Evolutionary conservation across 1,284 basidiomycete species (phyloP), one percentile per base, ranked within the genome.

Genomic region (Sphaerobolus stellatus): DNA sequence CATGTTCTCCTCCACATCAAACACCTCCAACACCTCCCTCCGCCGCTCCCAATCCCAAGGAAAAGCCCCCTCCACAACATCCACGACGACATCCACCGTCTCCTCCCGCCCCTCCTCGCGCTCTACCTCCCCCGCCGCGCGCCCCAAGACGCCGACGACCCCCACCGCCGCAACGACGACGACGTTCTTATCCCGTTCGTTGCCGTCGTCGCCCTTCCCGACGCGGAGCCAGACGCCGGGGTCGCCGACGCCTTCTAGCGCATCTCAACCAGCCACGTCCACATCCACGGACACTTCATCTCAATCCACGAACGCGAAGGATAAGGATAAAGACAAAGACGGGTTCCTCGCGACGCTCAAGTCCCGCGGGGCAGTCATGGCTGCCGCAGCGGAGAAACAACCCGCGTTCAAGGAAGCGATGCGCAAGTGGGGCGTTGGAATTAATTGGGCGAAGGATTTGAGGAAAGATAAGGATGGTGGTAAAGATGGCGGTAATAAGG

Each of bases 371-470:
- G 80, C 86, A 0, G 80, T 80, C 14, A 68, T 68, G 8, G n/a
- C n/a, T n/a, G n/a, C n/a, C n/a, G n/a, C n/a, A n/a, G 60, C 66
- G 11, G 92, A 94, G 68, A 94, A 92, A 66, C 85, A 92, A 66
- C 89, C 89, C 2, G 84, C 84, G 2, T 92, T 92, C 3, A 88
- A 87, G 67, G 92, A 94, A 66, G 80, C 86, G 13, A 85, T 94
- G 76, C 84, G 86, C 52, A 94, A 94, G 67, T 94, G 92, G 91
- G 86, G 51, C n/a, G 51, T 53, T 5, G 46, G 92, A 20, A 85
- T 84, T 18, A 90, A 84, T 59, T 94, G 88, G 88, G 52, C 45
- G 13, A 80, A 76, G 41, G 75, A 75, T 18, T 67, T 84, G 64
- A 81, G 79, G 68, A 84, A 82, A 61, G 82, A 87, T 27, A 56